Percentiles rank a stretch among this genome's conserved stretches.
phyloP scores from a whole-genome alignment of 164 flowering plant genomes.

The Cinnamomum chago region DNA sequence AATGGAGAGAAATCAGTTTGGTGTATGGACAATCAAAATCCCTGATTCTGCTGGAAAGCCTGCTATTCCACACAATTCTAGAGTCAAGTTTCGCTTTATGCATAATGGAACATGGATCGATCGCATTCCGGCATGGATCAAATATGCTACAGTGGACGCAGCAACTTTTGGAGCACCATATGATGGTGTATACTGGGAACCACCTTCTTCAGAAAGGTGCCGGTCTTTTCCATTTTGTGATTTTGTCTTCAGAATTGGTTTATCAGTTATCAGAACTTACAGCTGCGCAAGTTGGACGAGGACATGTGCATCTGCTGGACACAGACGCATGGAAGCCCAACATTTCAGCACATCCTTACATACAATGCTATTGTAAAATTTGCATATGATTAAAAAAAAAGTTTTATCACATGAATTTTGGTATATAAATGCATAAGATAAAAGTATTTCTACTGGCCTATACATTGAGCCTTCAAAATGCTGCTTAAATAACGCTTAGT shows the following conservation, averaged over 20 bases:
- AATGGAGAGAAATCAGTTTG: constrained; percentile 84
- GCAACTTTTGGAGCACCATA: constrained; percentile 82
- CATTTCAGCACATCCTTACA: not conserved
- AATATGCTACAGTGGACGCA: constrained; percentile 82
- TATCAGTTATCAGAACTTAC: not conserved
- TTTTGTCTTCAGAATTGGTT: not conserved
- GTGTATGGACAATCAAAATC: constrained; percentile 83
- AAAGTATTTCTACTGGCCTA: no score
- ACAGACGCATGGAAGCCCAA: not conserved
- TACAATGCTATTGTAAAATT: not conserved
- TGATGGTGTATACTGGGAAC: constrained; percentile 96
- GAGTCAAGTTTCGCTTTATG: constrained; percentile 81
- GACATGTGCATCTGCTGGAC: not conserved
- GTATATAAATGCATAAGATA: no score
- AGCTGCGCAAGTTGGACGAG: not conserved
- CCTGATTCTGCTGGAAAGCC: constrained; percentile 66
- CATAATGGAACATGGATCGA: constrained; percentile 88
- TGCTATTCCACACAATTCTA: constrained; percentile 79
- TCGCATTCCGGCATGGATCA: constrained; percentile 97
- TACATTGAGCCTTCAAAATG: not conserved
- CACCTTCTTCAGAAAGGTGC: constrained; percentile 85
- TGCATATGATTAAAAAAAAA: not conserved
- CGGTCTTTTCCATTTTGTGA: not conserved
- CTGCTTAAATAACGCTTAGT: not conserved
- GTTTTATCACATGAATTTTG: not conserved